Percentiles rank a stretch among this genome's conserved stretches.
Conservation (phyloP, 345 rosid genomes). For the Salix dunnii region DNA sequence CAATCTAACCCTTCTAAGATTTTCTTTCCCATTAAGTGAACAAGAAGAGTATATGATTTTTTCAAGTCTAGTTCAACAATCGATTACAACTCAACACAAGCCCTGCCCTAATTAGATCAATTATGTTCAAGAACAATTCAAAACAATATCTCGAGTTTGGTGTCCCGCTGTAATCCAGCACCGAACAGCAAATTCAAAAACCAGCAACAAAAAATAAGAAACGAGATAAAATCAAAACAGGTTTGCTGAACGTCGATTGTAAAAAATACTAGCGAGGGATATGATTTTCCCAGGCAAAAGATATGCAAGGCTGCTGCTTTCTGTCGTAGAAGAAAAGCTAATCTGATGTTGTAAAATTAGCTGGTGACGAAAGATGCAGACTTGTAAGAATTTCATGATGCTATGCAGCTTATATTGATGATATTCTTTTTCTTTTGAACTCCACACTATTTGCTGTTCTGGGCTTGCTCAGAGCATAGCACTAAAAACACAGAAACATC, state of each 20-base stretch:
- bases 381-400: not conserved
- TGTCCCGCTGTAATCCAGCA: not conserved
- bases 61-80: too few species aligned
- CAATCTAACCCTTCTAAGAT: too few species aligned
- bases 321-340: not conserved
- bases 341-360: not conserved
- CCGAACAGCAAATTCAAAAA: not conserved
- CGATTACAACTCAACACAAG: too few species aligned
- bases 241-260: not conserved
- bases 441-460: not conserved
- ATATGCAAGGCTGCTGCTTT: not conserved
- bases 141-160: too few species aligned
- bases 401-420: not conserved
- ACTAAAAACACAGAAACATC: not conserved
- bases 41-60: too few species aligned
- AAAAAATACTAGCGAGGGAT: not conserved
- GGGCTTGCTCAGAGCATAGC: not conserved
- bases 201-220: not conserved
- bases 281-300: not conserved
- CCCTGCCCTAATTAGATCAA: too few species aligned
- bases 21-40: too few species aligned
- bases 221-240: not conserved
- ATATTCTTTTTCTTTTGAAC: not conserved
- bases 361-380: not conserved
- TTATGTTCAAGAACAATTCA: too few species aligned